These are phyloP conservation scores for Lycium barbarum DNA, from an alignment of 257 asterid genomes.

Conservation along the genomic window DNA sequence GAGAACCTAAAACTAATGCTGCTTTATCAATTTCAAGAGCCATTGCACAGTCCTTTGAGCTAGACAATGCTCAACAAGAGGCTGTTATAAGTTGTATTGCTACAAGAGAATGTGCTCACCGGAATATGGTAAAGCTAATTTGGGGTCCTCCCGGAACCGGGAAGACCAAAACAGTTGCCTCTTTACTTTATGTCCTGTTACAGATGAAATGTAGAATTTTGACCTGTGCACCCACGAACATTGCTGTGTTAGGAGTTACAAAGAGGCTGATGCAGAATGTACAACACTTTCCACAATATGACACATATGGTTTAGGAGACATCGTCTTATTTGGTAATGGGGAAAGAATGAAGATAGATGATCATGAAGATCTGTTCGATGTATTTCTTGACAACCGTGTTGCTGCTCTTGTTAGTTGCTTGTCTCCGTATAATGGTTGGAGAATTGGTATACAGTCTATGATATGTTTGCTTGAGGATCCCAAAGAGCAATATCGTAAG, in stretches of 20 bases:
- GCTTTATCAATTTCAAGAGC: constrained; percentile 16
- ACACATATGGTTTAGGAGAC: constrained; percentile 57
- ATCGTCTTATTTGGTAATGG: constrained; percentile 58
- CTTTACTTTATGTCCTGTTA: constrained; percentile 40
- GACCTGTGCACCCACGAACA: constrained; percentile 64
- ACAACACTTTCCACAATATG: not conserved
- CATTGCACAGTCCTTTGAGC: constrained; percentile 10
- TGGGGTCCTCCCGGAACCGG: constrained; percentile 74
- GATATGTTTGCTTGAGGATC: constrained; percentile 51
- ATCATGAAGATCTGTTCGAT: constrained; percentile 54
- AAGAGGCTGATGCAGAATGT: constrained; percentile 46
- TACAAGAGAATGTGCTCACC: constrained; percentile 43
- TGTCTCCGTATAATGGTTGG: constrained; percentile 52
- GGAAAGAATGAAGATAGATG: constrained; percentile 53
- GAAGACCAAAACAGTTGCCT: constrained; percentile 54
- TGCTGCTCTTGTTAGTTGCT: constrained; percentile 37
- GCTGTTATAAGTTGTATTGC: constrained; percentile 50
- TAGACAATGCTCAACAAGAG: constrained; percentile 49
- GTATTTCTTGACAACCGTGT: constrained; percentile 58
- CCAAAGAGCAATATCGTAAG: constrained; percentile 37
- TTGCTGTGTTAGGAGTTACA: constrained; percentile 48
- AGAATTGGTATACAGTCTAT: constrained; percentile 34
- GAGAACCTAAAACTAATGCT: not conserved
- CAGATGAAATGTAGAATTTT: constrained; percentile 45
- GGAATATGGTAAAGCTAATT: constrained; percentile 45